These are phyloP conservation scores for Tricholoma matsutake DNA, from an alignment of 768 basidiomycete species.

Conservation along the genomic window DNA sequence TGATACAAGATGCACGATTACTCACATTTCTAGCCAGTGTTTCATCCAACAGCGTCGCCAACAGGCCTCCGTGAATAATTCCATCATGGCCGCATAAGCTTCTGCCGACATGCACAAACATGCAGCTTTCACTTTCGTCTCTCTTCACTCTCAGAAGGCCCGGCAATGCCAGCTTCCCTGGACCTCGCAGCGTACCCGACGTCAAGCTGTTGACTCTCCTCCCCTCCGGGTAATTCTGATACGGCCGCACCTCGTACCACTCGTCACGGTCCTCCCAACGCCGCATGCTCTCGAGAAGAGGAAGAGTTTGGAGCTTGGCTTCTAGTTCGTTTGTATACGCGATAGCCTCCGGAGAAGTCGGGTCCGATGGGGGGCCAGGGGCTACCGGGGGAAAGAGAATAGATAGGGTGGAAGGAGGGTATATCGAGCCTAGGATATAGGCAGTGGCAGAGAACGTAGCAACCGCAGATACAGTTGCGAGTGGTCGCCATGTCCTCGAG, in stretches of 20 bases:
- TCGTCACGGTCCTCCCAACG: conserved; percentile 44
- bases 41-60: conserved; percentile 92
- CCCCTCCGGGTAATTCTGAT: conserved; percentile 64
- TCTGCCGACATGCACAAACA: conserved; percentile 79
- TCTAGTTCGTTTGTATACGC: conserved; percentile 64
- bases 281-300: conserved; percentile 62
- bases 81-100: conserved; percentile 93
- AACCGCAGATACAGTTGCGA: conserved; percentile 27
- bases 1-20: background rate
- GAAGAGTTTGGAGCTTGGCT: conserved; percentile 57
- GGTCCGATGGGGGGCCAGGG: conserved; percentile 58
- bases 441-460: conserved; percentile 36
- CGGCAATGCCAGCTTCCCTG: conserved; percentile 77
- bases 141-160: conserved; percentile 71
- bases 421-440: conserved; percentile 62
- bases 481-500: conserved; percentile 22
- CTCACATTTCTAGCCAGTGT: conserved; percentile 71
- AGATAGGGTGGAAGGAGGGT: conserved; percentile 62
- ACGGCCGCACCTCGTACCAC: conserved; percentile 83
- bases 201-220: conserved; percentile 80
- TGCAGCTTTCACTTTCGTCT: conserved; percentile 73
- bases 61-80: conserved; percentile 88
- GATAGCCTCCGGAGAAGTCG: conserved; percentile 54
- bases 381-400: conserved; percentile 76
- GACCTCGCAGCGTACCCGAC: conserved; percentile 81